These are phyloP conservation scores for Pisolithus sp. DNA, from an alignment of 768 basidiomycete genomes.

Conservation along the genomic window DNA sequence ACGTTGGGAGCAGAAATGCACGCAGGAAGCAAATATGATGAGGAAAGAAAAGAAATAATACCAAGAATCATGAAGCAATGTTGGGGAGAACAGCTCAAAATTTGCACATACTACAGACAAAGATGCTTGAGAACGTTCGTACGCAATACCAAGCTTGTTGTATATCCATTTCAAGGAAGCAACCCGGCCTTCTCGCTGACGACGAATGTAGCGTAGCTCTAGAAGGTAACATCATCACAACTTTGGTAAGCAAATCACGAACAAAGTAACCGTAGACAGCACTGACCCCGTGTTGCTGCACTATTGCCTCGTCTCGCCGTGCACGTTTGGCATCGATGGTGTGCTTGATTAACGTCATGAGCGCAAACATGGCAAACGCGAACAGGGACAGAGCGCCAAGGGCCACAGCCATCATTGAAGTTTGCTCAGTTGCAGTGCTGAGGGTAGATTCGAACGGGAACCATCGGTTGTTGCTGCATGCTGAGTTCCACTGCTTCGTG, in stretches of 20 bases:
- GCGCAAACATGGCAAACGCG: constrained; percentile 9
- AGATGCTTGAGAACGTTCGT: no score
- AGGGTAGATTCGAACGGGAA: constrained; percentile 14
- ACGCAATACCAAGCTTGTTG: no score
- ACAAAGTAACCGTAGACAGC: background rate
- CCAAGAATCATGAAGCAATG: no score
- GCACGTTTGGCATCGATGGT: constrained; percentile 5
- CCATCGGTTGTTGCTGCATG: constrained; percentile 28
- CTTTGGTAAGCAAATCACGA: background rate
- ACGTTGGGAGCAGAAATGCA: no score
- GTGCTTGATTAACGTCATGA: constrained; percentile 10
- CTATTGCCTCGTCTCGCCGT: background rate
- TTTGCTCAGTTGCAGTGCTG: background rate
- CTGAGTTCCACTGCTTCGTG: constrained; percentile 35
- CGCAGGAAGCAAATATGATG: no score
- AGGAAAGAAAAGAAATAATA: no score
- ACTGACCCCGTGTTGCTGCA: constrained; percentile 11
- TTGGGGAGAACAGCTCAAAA: no score
- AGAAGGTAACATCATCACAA: background rate
- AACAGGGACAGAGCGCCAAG: constrained; percentile 6
- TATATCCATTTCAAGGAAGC: constrained; percentile 13
- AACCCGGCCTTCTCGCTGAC: constrained; percentile 20
- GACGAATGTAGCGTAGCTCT: constrained; percentile 3
- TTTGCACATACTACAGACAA: no score
- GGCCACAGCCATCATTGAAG: background rate